Evolutionary conservation across 148 eudicot species (phyloP).

Genomic region (Silene conica): DNA sequence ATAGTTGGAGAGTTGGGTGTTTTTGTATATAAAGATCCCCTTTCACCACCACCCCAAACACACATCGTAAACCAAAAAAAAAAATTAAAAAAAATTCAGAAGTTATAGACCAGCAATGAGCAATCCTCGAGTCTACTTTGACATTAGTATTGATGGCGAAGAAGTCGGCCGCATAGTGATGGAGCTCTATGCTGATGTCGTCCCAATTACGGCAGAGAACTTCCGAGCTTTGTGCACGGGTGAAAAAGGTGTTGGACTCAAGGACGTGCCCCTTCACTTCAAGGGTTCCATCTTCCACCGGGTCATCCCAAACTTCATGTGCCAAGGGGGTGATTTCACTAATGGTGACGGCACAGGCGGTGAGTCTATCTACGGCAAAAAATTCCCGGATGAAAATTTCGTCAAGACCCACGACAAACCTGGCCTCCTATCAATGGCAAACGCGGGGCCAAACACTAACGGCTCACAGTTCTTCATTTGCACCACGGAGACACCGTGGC

Average conservation of each 20-base stretch:
- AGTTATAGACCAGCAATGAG: neutral
- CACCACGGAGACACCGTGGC: constrained; percentile 53
- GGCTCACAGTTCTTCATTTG: constrained; percentile 65
- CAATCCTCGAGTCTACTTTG: constrained; percentile 14
- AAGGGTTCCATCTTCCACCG: constrained; percentile 16
- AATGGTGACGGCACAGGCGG: constrained; percentile 14
- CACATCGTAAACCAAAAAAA: neutral
- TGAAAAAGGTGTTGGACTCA: neutral
- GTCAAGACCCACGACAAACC: constrained; percentile 21
- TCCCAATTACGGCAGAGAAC: constrained; percentile 8
- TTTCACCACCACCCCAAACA: neutral
- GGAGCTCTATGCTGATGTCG: neutral
- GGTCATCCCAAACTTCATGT: constrained; percentile 12
- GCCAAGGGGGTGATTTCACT: constrained; percentile 14
- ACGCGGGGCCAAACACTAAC: constrained; percentile 49
- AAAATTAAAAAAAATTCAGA: neutral
- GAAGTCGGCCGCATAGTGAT: constrained; percentile 10
- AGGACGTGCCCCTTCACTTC: constrained; percentile 3
- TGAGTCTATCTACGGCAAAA: constrained; percentile 10
- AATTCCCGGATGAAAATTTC: constrained; percentile 9
- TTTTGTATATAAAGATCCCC: constrained; percentile 1
- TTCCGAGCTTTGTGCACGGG: constrained; percentile 16
- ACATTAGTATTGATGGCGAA: constrained; percentile 2
- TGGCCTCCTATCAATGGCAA: constrained; percentile 55
- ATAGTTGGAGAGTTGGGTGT: neutral